Evolutionary conservation across 2,329 filamentous ascomycete species (phyloP).

Genomic region (Monosporascus sp.): DNA sequence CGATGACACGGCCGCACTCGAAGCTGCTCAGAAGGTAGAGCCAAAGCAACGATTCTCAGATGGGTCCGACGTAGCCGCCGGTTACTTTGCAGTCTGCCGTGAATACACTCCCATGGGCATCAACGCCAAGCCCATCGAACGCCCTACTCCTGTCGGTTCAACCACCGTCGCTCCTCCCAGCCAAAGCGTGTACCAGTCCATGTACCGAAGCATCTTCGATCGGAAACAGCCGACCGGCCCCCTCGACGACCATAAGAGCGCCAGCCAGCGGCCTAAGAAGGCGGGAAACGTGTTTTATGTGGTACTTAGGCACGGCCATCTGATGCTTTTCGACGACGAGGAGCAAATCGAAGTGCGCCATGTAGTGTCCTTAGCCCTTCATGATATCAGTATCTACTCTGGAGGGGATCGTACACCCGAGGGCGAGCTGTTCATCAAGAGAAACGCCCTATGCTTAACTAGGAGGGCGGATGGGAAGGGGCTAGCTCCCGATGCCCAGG

Average conservation of each 20-base stretch:
- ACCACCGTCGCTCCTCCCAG: conserved; percentile 71
- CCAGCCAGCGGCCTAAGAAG: conserved; percentile 52
- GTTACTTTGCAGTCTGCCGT: conserved; percentile 91
- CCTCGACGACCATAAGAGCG: conserved; percentile 41
- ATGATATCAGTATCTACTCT: conserved; percentile 78
- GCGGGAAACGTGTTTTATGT: conserved; percentile 91
- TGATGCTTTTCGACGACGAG: conserved; percentile 96
- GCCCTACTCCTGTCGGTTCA: conserved; percentile 73
- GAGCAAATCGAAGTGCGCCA: conserved; percentile 94
- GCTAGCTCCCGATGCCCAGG: conserved; percentile 46
- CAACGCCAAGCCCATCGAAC: conserved; percentile 87
- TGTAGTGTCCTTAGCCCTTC: conserved; percentile 87
- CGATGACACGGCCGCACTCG: conserved; percentile 62
- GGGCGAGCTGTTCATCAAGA: conserved; percentile 91
- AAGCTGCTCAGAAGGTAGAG: conserved; percentile 58
- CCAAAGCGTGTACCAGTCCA: conserved; percentile 93
- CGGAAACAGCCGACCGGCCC: conserved; percentile 53
- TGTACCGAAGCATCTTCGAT: conserved; percentile 96
- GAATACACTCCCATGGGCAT: conserved; percentile 89
- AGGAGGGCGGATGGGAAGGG: conserved; percentile 55
- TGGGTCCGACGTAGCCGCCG: conserved; percentile 75
- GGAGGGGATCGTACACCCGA: conserved; percentile 76
- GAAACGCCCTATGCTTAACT: conserved; percentile 80
- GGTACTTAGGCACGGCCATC: conserved; percentile 83
- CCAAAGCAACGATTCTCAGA: conserved; percentile 49